phyloP scores from a whole-genome alignment of 1,284 basidiomycete genomes.

The Agaricales sp. region DNA sequence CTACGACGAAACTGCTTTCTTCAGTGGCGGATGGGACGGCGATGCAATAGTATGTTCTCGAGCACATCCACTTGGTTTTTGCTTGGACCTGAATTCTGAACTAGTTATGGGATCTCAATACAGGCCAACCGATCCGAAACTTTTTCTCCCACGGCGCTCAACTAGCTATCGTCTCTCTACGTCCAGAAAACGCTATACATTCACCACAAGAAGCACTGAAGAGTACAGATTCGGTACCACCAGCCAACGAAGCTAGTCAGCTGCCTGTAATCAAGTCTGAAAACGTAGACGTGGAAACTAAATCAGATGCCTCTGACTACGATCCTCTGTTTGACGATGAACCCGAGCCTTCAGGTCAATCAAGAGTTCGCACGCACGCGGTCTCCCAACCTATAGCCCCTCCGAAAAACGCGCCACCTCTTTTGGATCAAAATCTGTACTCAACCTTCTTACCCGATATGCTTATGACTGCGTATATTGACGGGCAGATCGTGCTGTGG shows the following conservation, averaged over 20 bases:
- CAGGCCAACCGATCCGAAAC: conserved; percentile 69
- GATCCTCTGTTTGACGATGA: conserved; percentile 78
- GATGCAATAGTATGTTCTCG: conserved; percentile 64
- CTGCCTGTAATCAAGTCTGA: neutral
- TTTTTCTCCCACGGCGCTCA: conserved; percentile 85
- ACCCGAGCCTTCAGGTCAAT: conserved; percentile 22
- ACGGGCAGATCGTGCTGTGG: conserved; percentile 90
- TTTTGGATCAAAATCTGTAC: conserved; percentile 54
- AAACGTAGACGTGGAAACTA: conserved; percentile 43
- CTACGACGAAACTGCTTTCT: conserved; percentile 74
- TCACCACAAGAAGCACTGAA: conserved; percentile 20
- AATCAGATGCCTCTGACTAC: conserved; percentile 61
- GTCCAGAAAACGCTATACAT: conserved; percentile 46
- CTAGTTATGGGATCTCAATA: conserved; percentile 97
- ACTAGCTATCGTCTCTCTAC: conserved; percentile 72
- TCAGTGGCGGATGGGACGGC: conserved; percentile 94
- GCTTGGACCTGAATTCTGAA: conserved; percentile 8
- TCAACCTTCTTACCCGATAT: conserved; percentile 72
- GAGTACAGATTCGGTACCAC: neutral
- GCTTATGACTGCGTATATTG: conserved; percentile 83
- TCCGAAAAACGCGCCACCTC: conserved; percentile 64
- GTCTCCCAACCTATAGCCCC: conserved; percentile 18
- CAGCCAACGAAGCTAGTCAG: neutral
- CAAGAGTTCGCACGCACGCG: no score
- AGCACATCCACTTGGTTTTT: conserved; percentile 4